A percentile compares a stretch with the other conserved stretches of the same genome.
Conservation (phyloP, 208 protist species). For the Trypanosoma lewisi region DNA sequence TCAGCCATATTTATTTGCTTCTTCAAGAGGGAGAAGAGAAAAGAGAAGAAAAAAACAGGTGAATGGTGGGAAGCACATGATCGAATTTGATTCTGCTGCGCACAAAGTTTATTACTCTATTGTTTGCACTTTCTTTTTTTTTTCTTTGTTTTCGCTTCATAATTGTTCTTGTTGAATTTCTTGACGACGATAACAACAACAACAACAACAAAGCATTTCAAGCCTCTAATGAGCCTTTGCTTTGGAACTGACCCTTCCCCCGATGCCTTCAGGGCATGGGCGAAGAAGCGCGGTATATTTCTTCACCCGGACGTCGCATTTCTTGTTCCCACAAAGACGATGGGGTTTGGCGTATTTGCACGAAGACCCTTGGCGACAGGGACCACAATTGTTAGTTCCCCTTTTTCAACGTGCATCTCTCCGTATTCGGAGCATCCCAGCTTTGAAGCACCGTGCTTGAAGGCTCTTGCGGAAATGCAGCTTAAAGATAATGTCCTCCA, state of each 20-base stretch:
- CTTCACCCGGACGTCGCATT: slow-evolving; percentile 84
- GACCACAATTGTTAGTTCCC: slow-evolving; percentile 79
- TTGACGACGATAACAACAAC: neutral
- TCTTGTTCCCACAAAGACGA: slow-evolving; percentile 80
- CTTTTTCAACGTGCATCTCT: slow-evolving; percentile 49
- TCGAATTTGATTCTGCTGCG: no score
- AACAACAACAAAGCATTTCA: neutral
- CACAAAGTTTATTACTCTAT: no score
- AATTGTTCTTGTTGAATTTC: neutral
- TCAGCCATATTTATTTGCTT: no score
- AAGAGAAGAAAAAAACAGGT: no score
- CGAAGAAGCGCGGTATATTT: slow-evolving; percentile 75
- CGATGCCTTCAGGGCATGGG: slow-evolving; percentile 57
- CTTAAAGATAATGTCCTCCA: slow-evolving; percentile 47
- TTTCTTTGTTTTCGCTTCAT: slow-evolving; percentile 4
- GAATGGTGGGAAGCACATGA: no score
- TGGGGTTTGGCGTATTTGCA: slow-evolving; percentile 82
- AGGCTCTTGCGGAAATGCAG: slow-evolving; percentile 7
- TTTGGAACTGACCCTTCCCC: slow-evolving; percentile 61
- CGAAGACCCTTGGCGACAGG: slow-evolving; percentile 41
- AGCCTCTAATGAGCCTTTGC: slow-evolving; percentile 22
- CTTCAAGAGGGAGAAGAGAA: no score
- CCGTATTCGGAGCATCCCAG: slow-evolving; percentile 55
- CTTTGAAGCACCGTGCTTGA: slow-evolving; percentile 23
- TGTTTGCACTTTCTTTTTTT: no score